Evolutionary conservation across 495 filamentous ascomycete genomes (phyloP).

Genomic region (Aspergillus campestris): DNA sequence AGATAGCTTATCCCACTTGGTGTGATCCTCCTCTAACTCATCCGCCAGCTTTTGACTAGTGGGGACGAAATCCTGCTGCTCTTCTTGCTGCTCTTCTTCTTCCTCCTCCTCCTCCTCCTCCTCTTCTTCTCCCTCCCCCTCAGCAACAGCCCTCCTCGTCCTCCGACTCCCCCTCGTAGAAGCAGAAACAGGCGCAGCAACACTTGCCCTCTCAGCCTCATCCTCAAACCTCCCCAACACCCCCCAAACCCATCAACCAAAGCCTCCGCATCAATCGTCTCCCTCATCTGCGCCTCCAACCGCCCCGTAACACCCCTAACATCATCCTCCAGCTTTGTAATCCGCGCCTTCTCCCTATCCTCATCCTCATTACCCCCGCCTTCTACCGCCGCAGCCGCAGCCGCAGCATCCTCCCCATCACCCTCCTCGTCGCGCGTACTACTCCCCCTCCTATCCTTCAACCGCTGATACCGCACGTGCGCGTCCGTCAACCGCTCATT

Average conservation of each 20-base stretch:
- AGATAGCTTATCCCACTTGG: constrained; percentile 26
- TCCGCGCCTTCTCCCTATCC: constrained; percentile 14
- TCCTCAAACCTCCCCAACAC: constrained; percentile 20
- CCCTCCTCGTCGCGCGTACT: constrained; percentile 5
- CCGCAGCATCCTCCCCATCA: constrained; percentile 1
- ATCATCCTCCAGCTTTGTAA: constrained; percentile 16
- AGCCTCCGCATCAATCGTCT: constrained; percentile 26
- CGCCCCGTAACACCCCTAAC: constrained; percentile 23
- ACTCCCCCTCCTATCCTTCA: constrained; percentile 12
- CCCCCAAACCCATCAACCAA: constrained; percentile 20
- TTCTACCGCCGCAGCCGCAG: background rate
- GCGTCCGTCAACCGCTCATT: constrained; percentile 38
- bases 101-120: constrained; percentile 18
- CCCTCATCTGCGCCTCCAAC: constrained; percentile 29
- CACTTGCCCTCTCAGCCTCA: constrained; percentile 14
- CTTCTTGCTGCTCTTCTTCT: constrained; percentile 15
- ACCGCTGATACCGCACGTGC: constrained; percentile 19
- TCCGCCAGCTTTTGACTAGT: constrained; percentile 20
- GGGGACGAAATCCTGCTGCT: constrained; percentile 12
- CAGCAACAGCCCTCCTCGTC: constrained; percentile 3
- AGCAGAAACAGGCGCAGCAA: no score
- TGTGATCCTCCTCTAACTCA: constrained; percentile 15
- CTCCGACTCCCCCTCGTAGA: constrained; percentile 5
- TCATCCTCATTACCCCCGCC: constrained; percentile 4
- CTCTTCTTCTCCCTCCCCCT: constrained; percentile 12